These are phyloP conservation scores for Phycomyces blakesleeanus DNA, from an alignment of 192 early-diverging fungal species.

Conservation along the genomic window DNA sequence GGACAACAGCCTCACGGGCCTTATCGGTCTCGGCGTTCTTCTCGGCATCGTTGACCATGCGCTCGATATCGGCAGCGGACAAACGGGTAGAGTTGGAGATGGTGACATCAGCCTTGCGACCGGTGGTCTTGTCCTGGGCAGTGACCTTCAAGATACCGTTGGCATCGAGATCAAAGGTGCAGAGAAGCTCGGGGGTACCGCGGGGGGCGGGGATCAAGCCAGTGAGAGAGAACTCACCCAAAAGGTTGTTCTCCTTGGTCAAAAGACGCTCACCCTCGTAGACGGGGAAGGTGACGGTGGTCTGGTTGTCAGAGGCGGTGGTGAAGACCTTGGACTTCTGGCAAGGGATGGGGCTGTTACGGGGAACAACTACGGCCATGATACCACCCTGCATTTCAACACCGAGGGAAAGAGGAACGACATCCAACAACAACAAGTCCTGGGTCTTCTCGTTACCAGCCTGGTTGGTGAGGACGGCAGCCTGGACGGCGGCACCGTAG, in stretches of 20 bases:
- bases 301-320: conserved; percentile 80
- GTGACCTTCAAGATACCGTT: conserved; percentile 89
- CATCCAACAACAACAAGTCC: conserved; percentile 78
- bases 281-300: conserved; percentile 79
- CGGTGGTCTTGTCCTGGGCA: conserved; percentile 88
- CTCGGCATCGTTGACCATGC: conserved; percentile 90
- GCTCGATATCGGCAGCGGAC: conserved; percentile 86
- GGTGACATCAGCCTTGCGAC: conserved; percentile 86
- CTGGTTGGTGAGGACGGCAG: conserved; percentile 83
- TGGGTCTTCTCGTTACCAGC: conserved; percentile 53
- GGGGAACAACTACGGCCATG: conserved; percentile 79
- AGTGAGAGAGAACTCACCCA: conserved; percentile 79
- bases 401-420: conserved; percentile 80
- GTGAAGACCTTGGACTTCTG: conserved; percentile 80
- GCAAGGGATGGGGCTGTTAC: conserved; percentile 80
- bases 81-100: conserved; percentile 94
- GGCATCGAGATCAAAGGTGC: conserved; percentile 82
- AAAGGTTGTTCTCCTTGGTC: conserved; percentile 89
- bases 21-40: conserved; percentile 78
- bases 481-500: conserved; percentile 98
- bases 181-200: conserved; percentile 73
- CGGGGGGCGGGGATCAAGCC: conserved; percentile 79
- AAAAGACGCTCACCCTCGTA: conserved; percentile 84
- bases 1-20: conserved; percentile 66
- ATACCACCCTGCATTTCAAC: conserved; percentile 83